Evolutionary conservation across 129 eudicot genomes (phyloP).

Genomic region (Ambrosia artemisiifolia): DNA sequence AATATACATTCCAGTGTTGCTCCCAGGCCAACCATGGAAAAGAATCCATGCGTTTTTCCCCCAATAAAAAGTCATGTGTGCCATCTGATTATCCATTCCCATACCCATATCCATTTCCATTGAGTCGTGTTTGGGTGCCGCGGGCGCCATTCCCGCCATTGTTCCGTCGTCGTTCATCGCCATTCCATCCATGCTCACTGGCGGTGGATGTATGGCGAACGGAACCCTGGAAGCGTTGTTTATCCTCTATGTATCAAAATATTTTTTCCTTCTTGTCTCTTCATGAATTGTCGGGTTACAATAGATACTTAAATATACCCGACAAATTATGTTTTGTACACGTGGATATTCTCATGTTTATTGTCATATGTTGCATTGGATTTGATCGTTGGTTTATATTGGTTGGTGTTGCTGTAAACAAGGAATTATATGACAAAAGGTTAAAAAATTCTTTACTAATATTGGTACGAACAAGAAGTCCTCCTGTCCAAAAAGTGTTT

Average conservation of each 20-base stretch:
- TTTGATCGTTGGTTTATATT: too few species aligned
- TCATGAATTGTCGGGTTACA: not conserved
- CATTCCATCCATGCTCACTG: conserved; percentile 18
- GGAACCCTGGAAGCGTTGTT: conserved; percentile 25
- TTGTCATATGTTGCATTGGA: too few species aligned
- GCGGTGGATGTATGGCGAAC: conserved; percentile 24
- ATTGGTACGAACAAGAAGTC: too few species aligned
- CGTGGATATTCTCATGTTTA: too few species aligned
- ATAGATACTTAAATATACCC: too few species aligned
- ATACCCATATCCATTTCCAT: conserved; percentile 25
- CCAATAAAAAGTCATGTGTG: conserved; percentile 93
- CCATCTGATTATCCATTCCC: conserved; percentile 44
- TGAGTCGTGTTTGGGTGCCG: conserved; percentile 10
- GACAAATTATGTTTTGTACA: too few species aligned
- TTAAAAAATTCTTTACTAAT: too few species aligned
- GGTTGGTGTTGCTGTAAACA: too few species aligned
- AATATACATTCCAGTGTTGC: conserved; percentile 40
- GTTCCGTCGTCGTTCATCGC: conserved; percentile 32
- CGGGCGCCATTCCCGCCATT: conserved; percentile 20
- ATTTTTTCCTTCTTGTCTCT: not conserved
- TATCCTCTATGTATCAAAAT: conserved; percentile 7
- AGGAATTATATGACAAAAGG: too few species aligned
- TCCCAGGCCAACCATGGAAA: conserved; percentile 68
- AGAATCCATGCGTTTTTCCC: conserved; percentile 57
- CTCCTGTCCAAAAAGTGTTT: too few species aligned